Percentiles rank a stretch among this genome's conserved stretches.
Evolutionary conservation across 139 green algal genomes (phyloP).

Genomic region (Chlorella sorokiniana): DNA sequence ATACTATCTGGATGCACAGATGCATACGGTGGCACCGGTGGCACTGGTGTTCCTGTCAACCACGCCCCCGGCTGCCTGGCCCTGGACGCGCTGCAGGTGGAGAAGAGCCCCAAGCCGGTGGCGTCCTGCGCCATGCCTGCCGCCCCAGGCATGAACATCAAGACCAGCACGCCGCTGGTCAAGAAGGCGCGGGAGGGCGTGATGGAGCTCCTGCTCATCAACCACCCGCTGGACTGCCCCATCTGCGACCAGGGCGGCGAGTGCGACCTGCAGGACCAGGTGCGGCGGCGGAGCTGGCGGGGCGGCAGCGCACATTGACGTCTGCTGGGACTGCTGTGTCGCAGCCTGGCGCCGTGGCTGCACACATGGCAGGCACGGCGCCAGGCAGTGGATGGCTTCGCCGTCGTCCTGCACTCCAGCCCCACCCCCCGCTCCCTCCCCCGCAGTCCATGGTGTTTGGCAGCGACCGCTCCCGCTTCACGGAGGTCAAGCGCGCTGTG

Average conservation of each 20-base stretch:
- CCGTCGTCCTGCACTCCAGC: neutral
- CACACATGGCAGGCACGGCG: too few relatives aligned
- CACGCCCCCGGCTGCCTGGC: neutral
- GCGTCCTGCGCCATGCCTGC: conserved; percentile 98
- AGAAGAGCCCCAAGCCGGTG: conserved; percentile 96
- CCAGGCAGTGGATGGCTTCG: too few relatives aligned
- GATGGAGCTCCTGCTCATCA: conserved; percentile 99
- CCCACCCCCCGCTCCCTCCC: neutral
- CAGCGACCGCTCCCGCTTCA: conserved; percentile 89
- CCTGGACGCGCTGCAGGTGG: conserved; percentile 65
- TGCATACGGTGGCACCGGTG: too few relatives aligned
- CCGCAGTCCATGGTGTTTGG: conserved; percentile 94
- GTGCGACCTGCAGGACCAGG: conserved; percentile 96
- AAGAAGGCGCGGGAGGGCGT: conserved; percentile 99
- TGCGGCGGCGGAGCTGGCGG: neutral
- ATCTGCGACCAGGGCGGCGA: conserved; percentile 99
- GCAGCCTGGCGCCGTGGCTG: too few relatives aligned
- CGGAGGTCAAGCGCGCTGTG: conserved; percentile 89
- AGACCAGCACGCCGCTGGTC: conserved; percentile 93
- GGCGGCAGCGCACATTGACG: neutral
- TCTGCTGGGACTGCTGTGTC: too few relatives aligned
- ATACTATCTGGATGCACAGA: neutral
- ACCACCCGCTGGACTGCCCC: conserved; percentile 98
- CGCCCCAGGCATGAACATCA: conserved; percentile 95
- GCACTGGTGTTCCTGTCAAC: too few relatives aligned